A percentile compares a stretch with the other conserved stretches of the same genome.
phyloP scores from a whole-genome alignment of 208 protist genomes.

The Blastocrithidia nonstop region DNA sequence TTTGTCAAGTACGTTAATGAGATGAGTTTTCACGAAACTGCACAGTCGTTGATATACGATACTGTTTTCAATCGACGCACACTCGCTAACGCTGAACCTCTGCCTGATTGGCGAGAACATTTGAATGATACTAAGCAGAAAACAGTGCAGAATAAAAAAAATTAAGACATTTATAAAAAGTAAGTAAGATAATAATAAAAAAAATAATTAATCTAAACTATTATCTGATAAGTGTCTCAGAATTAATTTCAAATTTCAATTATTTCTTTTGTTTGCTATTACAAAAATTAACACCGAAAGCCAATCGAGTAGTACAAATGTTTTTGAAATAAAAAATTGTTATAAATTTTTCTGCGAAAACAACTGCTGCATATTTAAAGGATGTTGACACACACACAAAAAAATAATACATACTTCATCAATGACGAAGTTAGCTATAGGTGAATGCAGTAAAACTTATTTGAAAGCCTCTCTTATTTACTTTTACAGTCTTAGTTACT shows the following conservation, averaged over 20 bases:
- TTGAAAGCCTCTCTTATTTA: no score
- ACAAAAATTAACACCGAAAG: no score
- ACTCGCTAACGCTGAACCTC: constrained; percentile 54
- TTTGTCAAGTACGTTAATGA: constrained; percentile 56
- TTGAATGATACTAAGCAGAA: constrained; percentile 32
- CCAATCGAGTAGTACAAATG: no score
- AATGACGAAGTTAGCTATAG: no score
- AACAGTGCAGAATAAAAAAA: not conserved
- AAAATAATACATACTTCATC: constrained; percentile 1
- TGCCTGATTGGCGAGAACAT: constrained; percentile 57
- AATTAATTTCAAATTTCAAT: no score
- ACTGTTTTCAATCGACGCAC: constrained; percentile 50
- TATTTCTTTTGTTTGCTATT: no score
- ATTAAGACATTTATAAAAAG: not conserved
- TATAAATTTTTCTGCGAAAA: constrained; percentile 1
- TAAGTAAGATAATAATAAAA: no score
- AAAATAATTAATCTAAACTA: no score
- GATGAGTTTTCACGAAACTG: constrained; percentile 38
- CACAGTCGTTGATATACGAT: constrained; percentile 68
- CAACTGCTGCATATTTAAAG: not conserved
- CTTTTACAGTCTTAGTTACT: no score
- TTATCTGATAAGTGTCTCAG: no score
- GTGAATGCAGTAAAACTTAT: no score
- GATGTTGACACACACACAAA: not conserved
- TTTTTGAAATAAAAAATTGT: no score